Evolutionary conservation across 306 rosid species (phyloP).

Genomic region (Corylus americana): DNA sequence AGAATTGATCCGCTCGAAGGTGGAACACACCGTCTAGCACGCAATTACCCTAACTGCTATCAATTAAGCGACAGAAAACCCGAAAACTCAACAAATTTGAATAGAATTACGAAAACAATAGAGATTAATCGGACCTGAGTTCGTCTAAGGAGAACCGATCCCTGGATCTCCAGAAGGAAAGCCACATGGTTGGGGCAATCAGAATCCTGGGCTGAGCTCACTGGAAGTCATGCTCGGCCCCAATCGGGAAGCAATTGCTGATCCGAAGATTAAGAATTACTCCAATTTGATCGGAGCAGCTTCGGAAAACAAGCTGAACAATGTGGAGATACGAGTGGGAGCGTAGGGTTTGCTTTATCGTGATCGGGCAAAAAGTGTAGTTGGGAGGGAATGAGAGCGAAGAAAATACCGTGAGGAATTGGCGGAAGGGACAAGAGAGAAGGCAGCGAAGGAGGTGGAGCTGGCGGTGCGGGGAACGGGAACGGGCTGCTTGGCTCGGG

Average conservation of each 20-base stretch:
- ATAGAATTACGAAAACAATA: not conserved
- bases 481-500: not conserved
- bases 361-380: not conserved
- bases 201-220: constrained; percentile 34
- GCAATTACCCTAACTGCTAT: not conserved
- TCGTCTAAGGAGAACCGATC: constrained; percentile 86
- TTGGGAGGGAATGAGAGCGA: not conserved
- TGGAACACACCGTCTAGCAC: not conserved
- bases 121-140: constrained; percentile 58
- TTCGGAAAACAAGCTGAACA: constrained; percentile 22
- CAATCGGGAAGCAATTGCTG: constrained; percentile 9
- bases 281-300: constrained; percentile 35
- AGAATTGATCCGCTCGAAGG: constrained; percentile 13
- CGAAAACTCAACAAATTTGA: not conserved
- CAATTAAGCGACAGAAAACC: not conserved
- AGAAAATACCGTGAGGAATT: not conserved
- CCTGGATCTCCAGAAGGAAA: constrained; percentile 82
- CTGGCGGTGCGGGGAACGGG: not conserved
- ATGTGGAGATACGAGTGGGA: not conserved
- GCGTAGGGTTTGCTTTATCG: constrained; percentile 22
- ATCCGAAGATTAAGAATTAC: constrained; percentile 8
- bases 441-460: not conserved
- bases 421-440: not conserved
- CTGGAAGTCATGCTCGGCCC: constrained; percentile 32
- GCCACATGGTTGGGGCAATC: constrained; percentile 77